phyloP scores from a whole-genome alignment of 148 eudicot genomes.

The Fagopyrum tataricum region DNA sequence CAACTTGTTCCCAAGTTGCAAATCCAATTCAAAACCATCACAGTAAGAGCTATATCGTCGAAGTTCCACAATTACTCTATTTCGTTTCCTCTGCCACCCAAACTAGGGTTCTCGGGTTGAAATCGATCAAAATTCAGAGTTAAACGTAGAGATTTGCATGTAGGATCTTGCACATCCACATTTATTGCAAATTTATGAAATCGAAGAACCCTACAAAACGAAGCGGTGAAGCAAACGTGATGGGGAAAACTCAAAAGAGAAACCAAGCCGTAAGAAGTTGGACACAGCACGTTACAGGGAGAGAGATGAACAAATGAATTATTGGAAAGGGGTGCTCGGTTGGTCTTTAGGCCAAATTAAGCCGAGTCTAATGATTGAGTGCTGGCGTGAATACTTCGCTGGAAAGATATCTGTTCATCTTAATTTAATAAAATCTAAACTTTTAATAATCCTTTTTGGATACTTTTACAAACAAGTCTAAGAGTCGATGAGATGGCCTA shows the following conservation, averaged over 20 bases:
- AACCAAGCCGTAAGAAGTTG: conserved; percentile 10
- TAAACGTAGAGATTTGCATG: background rate
- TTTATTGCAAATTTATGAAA: background rate
- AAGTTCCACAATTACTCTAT: background rate
- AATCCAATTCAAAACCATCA: conserved; percentile 9
- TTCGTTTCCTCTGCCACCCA: background rate
- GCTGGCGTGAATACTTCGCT: conserved; percentile 10
- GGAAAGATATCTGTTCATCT: background rate
- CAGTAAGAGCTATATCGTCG: background rate
- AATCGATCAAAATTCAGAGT: conserved; percentile 5
- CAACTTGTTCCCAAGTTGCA: background rate
- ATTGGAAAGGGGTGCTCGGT: background rate
- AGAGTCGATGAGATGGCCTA: too few species aligned
- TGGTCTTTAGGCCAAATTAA: background rate
- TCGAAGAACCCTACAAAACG: background rate
- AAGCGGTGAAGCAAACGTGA: background rate
- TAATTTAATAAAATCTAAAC: background rate
- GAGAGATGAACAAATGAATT: background rate
- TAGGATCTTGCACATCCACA: background rate
- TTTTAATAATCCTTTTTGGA: background rate
- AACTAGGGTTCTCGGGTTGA: background rate
- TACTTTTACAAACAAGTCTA: background rate
- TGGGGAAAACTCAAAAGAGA: background rate
- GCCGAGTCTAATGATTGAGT: conserved; percentile 7
- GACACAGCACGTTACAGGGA: conserved; percentile 5